A percentile compares a stretch with the other conserved stretches of the same genome.
Conservation (phyloP, 176 grass and related monocot genomes). For the Zea mays region DNA sequence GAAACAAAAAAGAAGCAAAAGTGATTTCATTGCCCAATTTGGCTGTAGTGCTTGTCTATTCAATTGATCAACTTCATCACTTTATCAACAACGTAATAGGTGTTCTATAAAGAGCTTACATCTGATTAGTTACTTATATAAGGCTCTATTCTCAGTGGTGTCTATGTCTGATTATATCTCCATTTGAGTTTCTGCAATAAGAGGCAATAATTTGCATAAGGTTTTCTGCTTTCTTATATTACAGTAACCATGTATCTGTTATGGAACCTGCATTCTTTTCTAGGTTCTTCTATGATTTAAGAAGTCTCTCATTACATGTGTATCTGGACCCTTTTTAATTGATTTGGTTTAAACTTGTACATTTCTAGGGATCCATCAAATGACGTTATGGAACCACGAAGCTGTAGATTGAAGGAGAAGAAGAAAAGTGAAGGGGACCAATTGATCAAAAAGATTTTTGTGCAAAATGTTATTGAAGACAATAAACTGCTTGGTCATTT, state of each 20-base stretch:
- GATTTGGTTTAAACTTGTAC: conserved; percentile 31
- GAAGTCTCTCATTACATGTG: background rate
- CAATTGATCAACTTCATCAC: background rate
- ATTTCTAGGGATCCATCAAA: conserved; percentile 61
- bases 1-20: background rate
- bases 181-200: conserved; percentile 20
- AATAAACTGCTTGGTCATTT: conserved; percentile 68
- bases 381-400: conserved; percentile 67
- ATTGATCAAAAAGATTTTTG: conserved; percentile 76
- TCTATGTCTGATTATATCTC: conserved; percentile 17
- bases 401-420: conserved; percentile 92
- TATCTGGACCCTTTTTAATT: conserved; percentile 28
- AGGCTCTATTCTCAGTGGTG: conserved; percentile 19
- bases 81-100: conserved; percentile 25
- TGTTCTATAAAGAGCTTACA: conserved; percentile 1
- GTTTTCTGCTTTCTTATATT: background rate
- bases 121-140: conserved; percentile 1
- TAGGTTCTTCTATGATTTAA: conserved; percentile 17
- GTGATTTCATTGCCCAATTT: background rate
- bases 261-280: conserved; percentile 8
- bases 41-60: background rate
- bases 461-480: conserved; percentile 80
- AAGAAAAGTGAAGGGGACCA: conserved; percentile 86
- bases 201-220: background rate
- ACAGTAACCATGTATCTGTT: conserved; percentile 15